phyloP scores from a whole-genome alignment of 768 basidiomycete species.

The Trametes maxima region DNA sequence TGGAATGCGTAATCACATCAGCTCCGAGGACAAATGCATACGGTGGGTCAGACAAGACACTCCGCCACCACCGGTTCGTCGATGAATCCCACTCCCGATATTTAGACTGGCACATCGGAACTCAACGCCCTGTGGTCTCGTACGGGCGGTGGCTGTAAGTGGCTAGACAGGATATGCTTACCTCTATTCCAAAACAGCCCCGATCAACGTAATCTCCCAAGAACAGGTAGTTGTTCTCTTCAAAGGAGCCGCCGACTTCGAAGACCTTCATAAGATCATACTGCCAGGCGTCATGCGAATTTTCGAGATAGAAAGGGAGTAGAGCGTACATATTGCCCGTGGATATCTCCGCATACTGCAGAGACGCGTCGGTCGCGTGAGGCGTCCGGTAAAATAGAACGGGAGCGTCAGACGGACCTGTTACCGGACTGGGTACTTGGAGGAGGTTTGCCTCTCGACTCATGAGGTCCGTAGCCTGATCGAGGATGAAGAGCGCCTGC shows the following conservation, averaged over 20 bases:
- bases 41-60: too few relatives aligned
- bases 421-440: conserved; percentile 85
- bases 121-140: too few relatives aligned
- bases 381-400: neutral
- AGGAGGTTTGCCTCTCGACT: conserved; percentile 83
- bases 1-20: conserved; percentile 25
- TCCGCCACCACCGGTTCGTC: too few relatives aligned
- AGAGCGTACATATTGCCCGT: conserved; percentile 86
- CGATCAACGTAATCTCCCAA: conserved; percentile 98
- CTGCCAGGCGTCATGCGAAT: conserved; percentile 42
- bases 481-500: conserved; percentile 84
- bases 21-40: neutral
- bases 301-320: neutral
- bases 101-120: too few relatives aligned
- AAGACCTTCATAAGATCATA: conserved; percentile 99
- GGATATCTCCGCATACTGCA: conserved; percentile 94
- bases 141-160: neutral
- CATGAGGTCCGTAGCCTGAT: conserved; percentile 65
- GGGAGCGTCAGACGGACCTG: conserved; percentile 56
- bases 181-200: conserved; percentile 88
- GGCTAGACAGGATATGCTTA: conserved; percentile 30
- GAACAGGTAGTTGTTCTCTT: conserved; percentile 88
- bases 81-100: too few relatives aligned
- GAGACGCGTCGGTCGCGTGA: conserved; percentile 11
- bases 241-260: conserved; percentile 86